phyloP scores from a whole-genome alignment of 2,329 filamentous ascomycete species.

The Diaporthe nobilis region DNA sequence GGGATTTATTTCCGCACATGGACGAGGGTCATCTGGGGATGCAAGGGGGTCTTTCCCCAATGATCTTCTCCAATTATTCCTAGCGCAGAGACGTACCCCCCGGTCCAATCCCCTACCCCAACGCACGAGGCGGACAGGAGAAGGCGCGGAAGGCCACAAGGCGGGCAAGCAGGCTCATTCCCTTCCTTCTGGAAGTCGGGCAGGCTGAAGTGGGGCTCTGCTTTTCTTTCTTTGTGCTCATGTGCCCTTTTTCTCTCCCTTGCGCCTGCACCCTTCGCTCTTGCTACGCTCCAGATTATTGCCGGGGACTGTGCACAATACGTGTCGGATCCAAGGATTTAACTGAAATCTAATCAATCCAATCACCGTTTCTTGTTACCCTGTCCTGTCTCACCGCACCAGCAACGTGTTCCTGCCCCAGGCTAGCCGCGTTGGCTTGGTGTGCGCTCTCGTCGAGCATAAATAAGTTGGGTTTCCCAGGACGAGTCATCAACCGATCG shows the following conservation, averaged over 20 bases:
- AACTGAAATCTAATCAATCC: constrained; percentile 10
- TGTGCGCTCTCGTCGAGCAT: not conserved
- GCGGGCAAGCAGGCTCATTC: constrained; percentile 1
- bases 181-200: constrained; percentile 7
- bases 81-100: not conserved
- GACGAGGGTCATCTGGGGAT: not conserved
- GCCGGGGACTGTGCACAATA: not conserved
- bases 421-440: constrained; percentile 10
- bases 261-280: not conserved
- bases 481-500: constrained; percentile 24
- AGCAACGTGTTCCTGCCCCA: constrained; percentile 3
- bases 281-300: constrained; percentile 13
- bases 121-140: constrained; percentile 22
- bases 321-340: not conserved
- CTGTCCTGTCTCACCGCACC: constrained; percentile 25
- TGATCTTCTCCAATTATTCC: not conserved
- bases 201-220: constrained; percentile 20
- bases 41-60: constrained; percentile 5
- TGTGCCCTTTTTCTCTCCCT: not conserved
- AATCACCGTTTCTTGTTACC: constrained; percentile 18
- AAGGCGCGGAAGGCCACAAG: not conserved
- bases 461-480: not conserved
- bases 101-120: not conserved
- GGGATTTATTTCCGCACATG: not conserved
- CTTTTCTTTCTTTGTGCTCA: constrained; percentile 10